Percentiles rank a stretch among this genome's conserved stretches.
Conservation (phyloP, 1,284 basidiomycete species). For the Fomitiporia mediterranea region DNA sequence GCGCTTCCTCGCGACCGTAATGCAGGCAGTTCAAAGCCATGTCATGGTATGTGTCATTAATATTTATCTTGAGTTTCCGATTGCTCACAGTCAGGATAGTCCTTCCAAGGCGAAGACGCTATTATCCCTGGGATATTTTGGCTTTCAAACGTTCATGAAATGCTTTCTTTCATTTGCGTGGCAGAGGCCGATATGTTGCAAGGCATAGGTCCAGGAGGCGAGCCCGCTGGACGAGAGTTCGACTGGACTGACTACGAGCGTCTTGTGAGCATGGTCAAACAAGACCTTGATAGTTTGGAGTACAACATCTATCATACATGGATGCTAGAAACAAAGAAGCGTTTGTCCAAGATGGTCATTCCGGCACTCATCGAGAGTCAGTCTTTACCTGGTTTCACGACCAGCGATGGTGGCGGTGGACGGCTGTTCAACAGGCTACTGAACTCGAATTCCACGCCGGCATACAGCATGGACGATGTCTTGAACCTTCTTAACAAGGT, state of each 20-base stretch:
- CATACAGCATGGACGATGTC: conserved; percentile 99
- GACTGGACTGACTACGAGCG: conserved; percentile 98
- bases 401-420: conserved; percentile 88
- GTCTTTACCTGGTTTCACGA: conserved; percentile 96
- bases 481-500: conserved; percentile 96
- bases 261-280: conserved; percentile 95
- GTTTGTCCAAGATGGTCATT: conserved; percentile 96
- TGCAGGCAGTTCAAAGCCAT: conserved; percentile 97
- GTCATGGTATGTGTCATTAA: conserved; percentile 79
- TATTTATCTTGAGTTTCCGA: conserved; percentile 18
- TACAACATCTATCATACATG: conserved; percentile 99
- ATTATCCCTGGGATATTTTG: conserved; percentile 98
- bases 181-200: conserved; percentile 98
- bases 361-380: conserved; percentile 98
- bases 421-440: conserved; percentile 92
- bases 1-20: conserved; percentile 96
- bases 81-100: conserved; percentile 39
- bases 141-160: conserved; percentile 99
- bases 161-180: conserved; percentile 97
- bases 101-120: conserved; percentile 90
- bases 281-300: conserved; percentile 96
- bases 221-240: conserved; percentile 85
- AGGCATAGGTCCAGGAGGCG: conserved; percentile 95
- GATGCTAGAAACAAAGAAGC: conserved; percentile 99
- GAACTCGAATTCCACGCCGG: conserved; percentile 78